Conservation (phyloP, 192 early-diverging fungal species). For the Umbelopsis sp. region DNA sequence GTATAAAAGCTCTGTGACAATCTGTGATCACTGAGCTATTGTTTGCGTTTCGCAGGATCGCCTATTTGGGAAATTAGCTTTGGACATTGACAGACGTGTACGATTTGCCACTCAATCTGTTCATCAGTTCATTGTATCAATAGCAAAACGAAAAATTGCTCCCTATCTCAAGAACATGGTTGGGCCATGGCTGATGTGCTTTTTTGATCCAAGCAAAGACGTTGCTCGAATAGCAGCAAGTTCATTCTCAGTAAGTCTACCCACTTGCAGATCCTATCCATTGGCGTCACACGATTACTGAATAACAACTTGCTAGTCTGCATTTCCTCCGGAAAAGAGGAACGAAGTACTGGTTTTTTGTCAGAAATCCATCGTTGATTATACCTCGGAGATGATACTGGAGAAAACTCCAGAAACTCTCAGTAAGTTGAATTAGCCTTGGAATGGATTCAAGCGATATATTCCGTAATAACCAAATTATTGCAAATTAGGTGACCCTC, state of each 20-base stretch:
- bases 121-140: constrained; percentile 69
- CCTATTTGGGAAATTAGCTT: constrained; percentile 62
- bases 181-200: constrained; percentile 80
- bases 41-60: constrained; percentile 55
- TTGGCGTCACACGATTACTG: not conserved
- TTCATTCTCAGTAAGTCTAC: not conserved
- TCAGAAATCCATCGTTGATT: constrained; percentile 70
- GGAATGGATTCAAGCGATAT: not conserved
- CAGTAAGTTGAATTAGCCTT: constrained; percentile 53
- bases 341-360: constrained; percentile 79
- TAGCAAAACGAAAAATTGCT: constrained; percentile 74
- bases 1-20: constrained; percentile 41
- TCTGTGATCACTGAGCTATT: constrained; percentile 16
- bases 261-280: not conserved
- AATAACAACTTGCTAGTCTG: constrained; percentile 47
- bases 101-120: constrained; percentile 66
- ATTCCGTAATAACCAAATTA: not conserved
- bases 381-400: constrained; percentile 66
- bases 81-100: constrained; percentile 87
- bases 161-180: constrained; percentile 80
- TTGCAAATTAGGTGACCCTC: constrained; percentile 58
- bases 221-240: constrained; percentile 58
- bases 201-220: constrained; percentile 84
- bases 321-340: constrained; percentile 80
- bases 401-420: constrained; percentile 80